A percentile compares a stretch with the other conserved stretches of the same genome.
phyloP scores from a whole-genome alignment of 192 early-diverging fungal genomes.

The Entrophospora sp. region DNA sequence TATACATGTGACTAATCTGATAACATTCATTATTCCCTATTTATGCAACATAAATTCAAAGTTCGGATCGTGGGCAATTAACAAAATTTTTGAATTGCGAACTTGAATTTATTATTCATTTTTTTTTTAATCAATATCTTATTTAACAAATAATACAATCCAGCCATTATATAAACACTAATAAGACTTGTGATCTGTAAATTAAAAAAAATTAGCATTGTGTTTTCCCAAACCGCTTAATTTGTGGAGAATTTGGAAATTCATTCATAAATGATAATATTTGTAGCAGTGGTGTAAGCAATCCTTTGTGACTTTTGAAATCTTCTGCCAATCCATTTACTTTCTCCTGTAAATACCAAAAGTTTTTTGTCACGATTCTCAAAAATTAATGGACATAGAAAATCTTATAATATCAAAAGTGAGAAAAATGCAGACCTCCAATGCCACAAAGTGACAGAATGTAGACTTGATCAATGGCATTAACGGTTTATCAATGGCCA shows the following conservation, averaged over 20 bases:
- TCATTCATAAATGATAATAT: background rate
- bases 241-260: slow-evolving; percentile 1
- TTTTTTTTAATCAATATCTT: too few species aligned
- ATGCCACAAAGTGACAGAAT: slow-evolving; percentile 14
- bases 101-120: too few species aligned
- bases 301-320: background rate
- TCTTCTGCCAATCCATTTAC: background rate
- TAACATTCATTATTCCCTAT: too few species aligned
- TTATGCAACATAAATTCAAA: too few species aligned
- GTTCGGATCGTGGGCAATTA: too few species aligned
- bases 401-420: background rate
- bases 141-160: too few species aligned
- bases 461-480: slow-evolving; percentile 10
- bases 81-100: too few species aligned
- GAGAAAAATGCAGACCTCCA: slow-evolving; percentile 5
- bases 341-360: background rate
- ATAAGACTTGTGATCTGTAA: too few species aligned
- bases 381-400: background rate
- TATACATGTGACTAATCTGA: too few species aligned
- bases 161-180: too few species aligned
- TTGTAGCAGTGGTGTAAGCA: background rate
- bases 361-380: too few species aligned
- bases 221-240: background rate
- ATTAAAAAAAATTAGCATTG: too few species aligned
- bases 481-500: background rate